phyloP scores from a whole-genome alignment of 1,284 basidiomycete species.

The Exsudoporus floridanus region DNA sequence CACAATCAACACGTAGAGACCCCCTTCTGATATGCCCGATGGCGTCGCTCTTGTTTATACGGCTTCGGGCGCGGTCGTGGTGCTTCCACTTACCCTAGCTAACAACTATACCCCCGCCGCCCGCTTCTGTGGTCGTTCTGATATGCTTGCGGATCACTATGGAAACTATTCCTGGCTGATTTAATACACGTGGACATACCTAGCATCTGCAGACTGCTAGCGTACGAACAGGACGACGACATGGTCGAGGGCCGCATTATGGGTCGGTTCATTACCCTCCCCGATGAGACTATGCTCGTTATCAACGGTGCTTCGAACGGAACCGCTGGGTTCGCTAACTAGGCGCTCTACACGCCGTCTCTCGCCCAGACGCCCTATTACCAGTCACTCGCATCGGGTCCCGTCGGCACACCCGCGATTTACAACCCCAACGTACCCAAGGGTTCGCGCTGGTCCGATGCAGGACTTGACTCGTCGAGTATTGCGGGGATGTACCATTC shows the following conservation, averaged over 20 bases:
- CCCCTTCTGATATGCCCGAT: constrained; percentile 56
- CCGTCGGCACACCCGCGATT: constrained; percentile 68
- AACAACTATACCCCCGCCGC: constrained; percentile 87
- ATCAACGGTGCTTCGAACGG: constrained; percentile 81
- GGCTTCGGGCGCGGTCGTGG: constrained; percentile 83
- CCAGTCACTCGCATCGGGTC: constrained; percentile 62
- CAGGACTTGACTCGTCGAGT: constrained; percentile 53
- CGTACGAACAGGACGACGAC: constrained; percentile 70
- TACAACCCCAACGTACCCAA: constrained; percentile 66
- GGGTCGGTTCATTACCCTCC: constrained; percentile 83
- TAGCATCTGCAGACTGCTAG: constrained; percentile 64
- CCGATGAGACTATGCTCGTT: constrained; percentile 72
- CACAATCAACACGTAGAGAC: constrained; percentile 59
- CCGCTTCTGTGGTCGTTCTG: constrained; percentile 85
- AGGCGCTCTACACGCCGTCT: constrained; percentile 45
- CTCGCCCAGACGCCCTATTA: constrained; percentile 57
- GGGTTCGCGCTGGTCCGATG: constrained; percentile 71
- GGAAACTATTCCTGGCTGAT: constrained; percentile 68
- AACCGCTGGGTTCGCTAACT: constrained; percentile 54
- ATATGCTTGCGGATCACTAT: constrained; percentile 68
- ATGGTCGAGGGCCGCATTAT: constrained; percentile 75
- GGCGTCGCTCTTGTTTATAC: constrained; percentile 82
- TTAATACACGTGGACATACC: constrained; percentile 62
- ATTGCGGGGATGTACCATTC: constrained; percentile 86
- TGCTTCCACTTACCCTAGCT: constrained; percentile 85